Evolutionary conservation across 345 rosid genomes (phyloP).

Genomic region (Lumnitzera racemosa): DNA sequence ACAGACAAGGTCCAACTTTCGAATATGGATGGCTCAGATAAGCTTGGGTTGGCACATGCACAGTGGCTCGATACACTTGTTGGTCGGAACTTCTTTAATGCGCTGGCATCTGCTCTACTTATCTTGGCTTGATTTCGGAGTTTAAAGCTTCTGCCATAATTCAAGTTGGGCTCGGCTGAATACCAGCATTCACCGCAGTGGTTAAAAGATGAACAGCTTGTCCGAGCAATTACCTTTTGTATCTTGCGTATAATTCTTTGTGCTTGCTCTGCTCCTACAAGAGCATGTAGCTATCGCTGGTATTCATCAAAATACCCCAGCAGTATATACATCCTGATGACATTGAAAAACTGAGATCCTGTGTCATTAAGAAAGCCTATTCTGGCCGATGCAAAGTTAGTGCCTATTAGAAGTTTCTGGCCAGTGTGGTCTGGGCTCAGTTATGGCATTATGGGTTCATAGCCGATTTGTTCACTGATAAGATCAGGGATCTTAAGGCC

Average conservation of each 20-base stretch:
- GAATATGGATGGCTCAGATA: too few species aligned
- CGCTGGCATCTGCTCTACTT: too few species aligned
- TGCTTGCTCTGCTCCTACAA: slow-evolving; percentile 37
- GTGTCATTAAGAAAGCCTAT: slow-evolving; percentile 70
- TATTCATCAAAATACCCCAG: slow-evolving; percentile 51
- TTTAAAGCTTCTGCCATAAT: too few species aligned
- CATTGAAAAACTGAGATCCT: slow-evolving; percentile 52
- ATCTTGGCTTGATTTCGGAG: too few species aligned
- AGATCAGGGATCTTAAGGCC: slow-evolving; percentile 43
- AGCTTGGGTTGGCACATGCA: too few species aligned
- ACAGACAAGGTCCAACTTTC: too few species aligned
- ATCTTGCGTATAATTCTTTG: slow-evolving; percentile 39
- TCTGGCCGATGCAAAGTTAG: slow-evolving; percentile 91
- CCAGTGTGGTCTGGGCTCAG: slow-evolving; percentile 61
- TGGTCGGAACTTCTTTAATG: too few species aligned
- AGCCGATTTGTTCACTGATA: slow-evolving; percentile 34
- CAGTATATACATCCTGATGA: slow-evolving; percentile 56
- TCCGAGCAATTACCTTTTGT: not conserved
- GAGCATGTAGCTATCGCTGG: slow-evolving; percentile 36
- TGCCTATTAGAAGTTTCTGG: slow-evolving; percentile 50
- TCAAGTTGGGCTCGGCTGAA: too few species aligned
- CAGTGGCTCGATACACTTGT: too few species aligned
- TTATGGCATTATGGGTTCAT: slow-evolving; percentile 49
- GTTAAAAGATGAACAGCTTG: too few species aligned
- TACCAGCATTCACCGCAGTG: too few species aligned